Evolutionary conservation across 139 green algal species (phyloP), one percentile per base, ranked within the genome.

Genomic region (Chlorella vulgaris): DNA sequence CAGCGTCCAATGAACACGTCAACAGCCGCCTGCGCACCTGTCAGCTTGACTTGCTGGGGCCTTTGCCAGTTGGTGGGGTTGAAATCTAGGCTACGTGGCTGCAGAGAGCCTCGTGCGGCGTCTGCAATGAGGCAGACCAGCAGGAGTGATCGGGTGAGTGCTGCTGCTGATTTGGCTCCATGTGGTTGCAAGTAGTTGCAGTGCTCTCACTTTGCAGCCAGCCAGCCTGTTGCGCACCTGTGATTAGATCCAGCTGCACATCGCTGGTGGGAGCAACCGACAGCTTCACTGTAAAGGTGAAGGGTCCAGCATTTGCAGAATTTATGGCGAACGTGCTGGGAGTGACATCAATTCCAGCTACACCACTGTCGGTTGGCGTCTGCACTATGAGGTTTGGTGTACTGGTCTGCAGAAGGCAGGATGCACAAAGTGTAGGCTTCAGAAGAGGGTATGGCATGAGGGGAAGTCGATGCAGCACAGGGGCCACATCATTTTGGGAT

Each of bases 41-140:
- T 75, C 33, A 86, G n/a, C 4, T 69, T 76, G 10, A 83, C 68
- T 18, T 36, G n/a, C 66, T 85, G 79, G 0, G 84, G 58, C 22
- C 21, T 13, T 7, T 42, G 31, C 84, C 84, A 88, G 55, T 67
- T 50, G n/a, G 47, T 22, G 15, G 68, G 19, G 3, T 42, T 83
- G 78, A 88, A 88, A 6, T 47, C 21, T 13, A 80, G 36, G 3
- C 21, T 39, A 6, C 7, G 24, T 35, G 74, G 74, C 28, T 53
- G 40, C 74, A 80, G 26, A 36, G 31, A 7, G 36, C 55, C 74
- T n/a, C 74, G 74, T 28, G 33, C 21, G 2, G 74, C 39, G 3
- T 69, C 74, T 78, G 71, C 71, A 63, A 1, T 1, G 24, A 19
- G 18, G 3, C 2, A 24, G 43, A 24, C 33, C 6, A 36, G 26